Evolutionary conservation across 2,329 filamentous ascomycete species (phyloP), one percentile per base, ranked within the genome.

Genomic region (Purpureocillium lavendulum): DNA sequence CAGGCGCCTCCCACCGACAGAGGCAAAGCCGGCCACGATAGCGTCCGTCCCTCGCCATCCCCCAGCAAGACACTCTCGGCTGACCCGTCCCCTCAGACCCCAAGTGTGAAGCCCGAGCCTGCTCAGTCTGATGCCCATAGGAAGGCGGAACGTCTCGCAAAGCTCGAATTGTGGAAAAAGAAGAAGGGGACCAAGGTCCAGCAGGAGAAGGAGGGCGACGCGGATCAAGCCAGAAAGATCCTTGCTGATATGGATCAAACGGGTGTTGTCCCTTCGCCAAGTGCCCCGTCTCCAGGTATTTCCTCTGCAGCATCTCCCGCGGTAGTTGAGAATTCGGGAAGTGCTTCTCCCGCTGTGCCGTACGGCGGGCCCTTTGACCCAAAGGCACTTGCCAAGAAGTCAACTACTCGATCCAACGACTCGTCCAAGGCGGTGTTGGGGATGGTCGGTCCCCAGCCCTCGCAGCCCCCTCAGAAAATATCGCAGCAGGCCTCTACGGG

Each of bases 151-250:
- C 73, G 85, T 46, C 70, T 88, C 33, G 86, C 86, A 21, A 89
- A 87, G 57, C 65, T 94, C 21, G 86, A 90, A 58, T 85, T 86
- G 41, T 95, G 88, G 89, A 95, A 95, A 65, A 84, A 87, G 62
- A 90, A 89, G 63, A 82, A 87, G 57, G 84, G 87, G 47, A 79
- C 80, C 56, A 82, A 82, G 50, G 82, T 82, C 51, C 75, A 75
- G 46, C 86, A 86, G 57, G 77, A 84, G 56, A 80, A 78, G 53
- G 77, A 84, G 51, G 72, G 80, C 33, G 78, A 77, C 39, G 69
- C 76, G 31, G 77, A 75, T 42, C 80, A 78, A 47, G 75, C 81
- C 30, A 71, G 77, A 49, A 84, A 75, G 51, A 74, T 87, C 40
- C 66, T 84, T 41, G 79, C 82, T 52, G 78, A 84, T 60, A 87